Base-by-base conservation (phyloP, 306 rosid species). In the Notholithocarpus densiflorus region DNA sequence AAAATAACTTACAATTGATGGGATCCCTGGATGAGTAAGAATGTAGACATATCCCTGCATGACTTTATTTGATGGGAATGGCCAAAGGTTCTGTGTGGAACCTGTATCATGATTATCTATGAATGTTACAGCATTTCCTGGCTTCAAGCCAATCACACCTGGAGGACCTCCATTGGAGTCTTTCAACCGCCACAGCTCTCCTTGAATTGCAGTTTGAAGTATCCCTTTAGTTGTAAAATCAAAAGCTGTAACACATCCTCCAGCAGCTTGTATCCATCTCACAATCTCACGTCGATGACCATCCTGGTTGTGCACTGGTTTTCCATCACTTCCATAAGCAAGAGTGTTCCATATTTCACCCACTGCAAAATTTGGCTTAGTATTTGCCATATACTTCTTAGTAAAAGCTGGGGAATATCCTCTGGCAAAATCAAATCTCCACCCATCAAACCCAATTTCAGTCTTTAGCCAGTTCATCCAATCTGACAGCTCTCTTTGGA, bases 1-100 rank as follows among this genome's bases (percentile, higher is more conserved):
- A 45, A 5, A 23, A 14, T 10, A 62, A 62, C 19, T 82, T 77
- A 86, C 89, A 1, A 86, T 71, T 27, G 75, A 14, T 14, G 86
- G 86, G 21, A 79, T 82, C 11, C 89, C 89, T 1, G 89, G 89
- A 71, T 86, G 89, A 56, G 89, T 86, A 56, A 82, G 82, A 69
- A 82, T 80, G 57, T 86, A 82, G 3, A 74, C 84, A 40, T 86
- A 82, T 37, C 89, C 89, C 55, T 75, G 84, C 68, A 80, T 60
- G 84, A 86, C 82, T 72, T 86, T 76, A 1, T 79, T 80, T 3
- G 20, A 3, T 4, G 86, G 80, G 72, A 82, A 86, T 43, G 82
- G 75, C 86, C 79, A 76, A 4, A 68, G 2, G 0, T 18, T 17
- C 34, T 86, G 89, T 19, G 31, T 59, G 64, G 89, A 82, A 73